Evolutionary conservation across 2,329 filamentous ascomycete species (phyloP).

Genomic region (Neonectria punicea): DNA sequence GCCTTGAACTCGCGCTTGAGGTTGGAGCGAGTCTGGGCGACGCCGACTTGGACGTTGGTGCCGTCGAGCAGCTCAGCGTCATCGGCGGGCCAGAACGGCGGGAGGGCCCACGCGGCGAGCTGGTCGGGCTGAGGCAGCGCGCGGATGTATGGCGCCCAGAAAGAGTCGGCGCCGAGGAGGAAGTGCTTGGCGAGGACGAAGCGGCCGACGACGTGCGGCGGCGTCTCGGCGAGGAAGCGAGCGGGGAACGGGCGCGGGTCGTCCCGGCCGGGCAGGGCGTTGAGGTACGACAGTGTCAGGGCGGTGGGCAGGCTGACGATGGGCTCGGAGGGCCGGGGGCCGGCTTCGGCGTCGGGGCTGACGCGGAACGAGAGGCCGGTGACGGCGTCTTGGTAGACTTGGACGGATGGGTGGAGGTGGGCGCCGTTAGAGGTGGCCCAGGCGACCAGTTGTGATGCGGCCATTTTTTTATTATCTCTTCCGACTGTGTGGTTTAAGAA

Average conservation of each 20-base stretch:
- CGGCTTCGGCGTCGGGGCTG: conserved; percentile 43
- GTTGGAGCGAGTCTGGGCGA: conserved; percentile 58
- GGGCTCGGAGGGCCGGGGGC: conserved; percentile 51
- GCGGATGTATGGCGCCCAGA: conserved; percentile 75
- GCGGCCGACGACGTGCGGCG: conserved; percentile 70
- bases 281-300: conserved; percentile 68
- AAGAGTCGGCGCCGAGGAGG: conserved; percentile 65
- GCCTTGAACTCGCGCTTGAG: conserved; percentile 59
- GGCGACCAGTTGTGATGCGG: conserved; percentile 49
- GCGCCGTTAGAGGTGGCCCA: conserved; percentile 62
- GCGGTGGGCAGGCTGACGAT: conserved; percentile 64
- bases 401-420: conserved; percentile 60
- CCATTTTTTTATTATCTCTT: conserved; percentile 16
- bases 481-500: neutral
- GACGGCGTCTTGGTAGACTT: conserved; percentile 61
- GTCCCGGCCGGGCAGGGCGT: conserved; percentile 53
- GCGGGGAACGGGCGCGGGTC: conserved; percentile 54
- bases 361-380: conserved; percentile 67
- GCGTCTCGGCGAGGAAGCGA: conserved; percentile 59
- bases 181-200: conserved; percentile 78
- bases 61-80: conserved; percentile 68
- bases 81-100: conserved; percentile 71
- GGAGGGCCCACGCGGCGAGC: conserved; percentile 61
- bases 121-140: conserved; percentile 72
- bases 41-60: conserved; percentile 62